Conservation (phyloP, 2,329 filamentous ascomycete species). For the Aspergillus vadensis region DNA sequence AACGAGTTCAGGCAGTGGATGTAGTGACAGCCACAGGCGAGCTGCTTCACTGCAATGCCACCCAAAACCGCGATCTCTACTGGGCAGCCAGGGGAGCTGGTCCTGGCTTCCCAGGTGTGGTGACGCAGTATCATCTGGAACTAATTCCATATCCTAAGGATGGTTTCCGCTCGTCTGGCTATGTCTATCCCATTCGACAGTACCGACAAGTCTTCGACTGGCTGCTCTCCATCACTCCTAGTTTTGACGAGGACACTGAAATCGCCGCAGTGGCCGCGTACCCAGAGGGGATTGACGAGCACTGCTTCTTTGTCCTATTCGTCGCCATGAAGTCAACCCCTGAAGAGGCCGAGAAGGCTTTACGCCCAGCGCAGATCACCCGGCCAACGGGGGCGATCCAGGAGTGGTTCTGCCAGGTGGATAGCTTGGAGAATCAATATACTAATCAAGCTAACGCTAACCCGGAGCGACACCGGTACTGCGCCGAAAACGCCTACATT, state of each 20-base stretch:
- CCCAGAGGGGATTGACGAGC: conserved; percentile 38
- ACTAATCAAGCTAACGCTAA: conserved; percentile 50
- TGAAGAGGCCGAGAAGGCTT: conserved; percentile 17
- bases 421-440: conserved; percentile 36
- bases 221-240: conserved; percentile 36
- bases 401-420: conserved; percentile 41
- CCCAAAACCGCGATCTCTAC: conserved; percentile 50
- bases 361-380: conserved; percentile 28
- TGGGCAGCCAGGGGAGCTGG: conserved; percentile 55
- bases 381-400: conserved; percentile 42
- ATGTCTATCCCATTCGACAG: conserved; percentile 50
- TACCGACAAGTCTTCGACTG: conserved; percentile 53
- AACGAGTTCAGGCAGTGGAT: conserved; percentile 48
- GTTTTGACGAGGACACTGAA: conserved; percentile 26
- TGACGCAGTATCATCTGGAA: conserved; percentile 54
- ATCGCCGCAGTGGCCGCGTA: conserved; percentile 33
- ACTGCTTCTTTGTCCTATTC: conserved; percentile 20
- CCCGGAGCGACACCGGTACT: conserved; percentile 53
- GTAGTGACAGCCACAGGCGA: conserved; percentile 52
- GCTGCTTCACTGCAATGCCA: conserved; percentile 24
- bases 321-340: conserved; percentile 21
- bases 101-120: conserved; percentile 53
- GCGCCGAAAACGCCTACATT: conserved; percentile 55
- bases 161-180: conserved; percentile 41
- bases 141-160: conserved; percentile 29